Evolutionary conservation across 768 basidiomycete genomes (phyloP), one percentile per base, ranked within the genome.

Genomic region (Coprinopsis sp.): DNA sequence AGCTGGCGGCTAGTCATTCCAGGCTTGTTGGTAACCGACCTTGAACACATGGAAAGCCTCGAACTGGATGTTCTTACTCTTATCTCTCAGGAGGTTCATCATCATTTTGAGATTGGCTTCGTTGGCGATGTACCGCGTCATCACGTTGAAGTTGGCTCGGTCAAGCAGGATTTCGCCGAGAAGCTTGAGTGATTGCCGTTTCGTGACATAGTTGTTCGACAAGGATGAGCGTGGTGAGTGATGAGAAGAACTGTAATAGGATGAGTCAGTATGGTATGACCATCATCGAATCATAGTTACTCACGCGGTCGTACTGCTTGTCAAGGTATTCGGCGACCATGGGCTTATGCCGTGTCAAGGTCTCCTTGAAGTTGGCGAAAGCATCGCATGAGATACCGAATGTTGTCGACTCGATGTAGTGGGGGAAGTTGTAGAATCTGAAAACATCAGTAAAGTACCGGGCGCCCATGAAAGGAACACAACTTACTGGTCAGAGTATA

Each of bases 1-100:
- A 38, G 16, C 12, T 43, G 16, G 19, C 23, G 21, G 44, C 21
- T 23, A 25, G 24, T n/a, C 7, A 25, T 16, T n/a, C 28, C 7
- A 18, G 2, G 18, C 13, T 14, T 1, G 29, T 42, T 6, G 6
- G 12, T 23, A 29, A 54, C 78, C n/a, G 44, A 92, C 95, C 81
- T 98, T 99, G 80, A 99, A 99, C 30, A 99, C 96, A 59, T 99
- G 96, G 69, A 99, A 99, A 2, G 96, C 95, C 64, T 99, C 96
- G 47, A 98, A 99, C 65, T 99, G 96, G 37, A 99, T 98, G 66
- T 99, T 99, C 76, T 92, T 91, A 78, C 94, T 97, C 79, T 94
- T 96, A 64, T 97, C 92, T 51, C 94, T 79, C 46, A 99, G 73
- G 46, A 98, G 77, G 66, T 98, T 98, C 96, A 99, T 99, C 91